phyloP scores from a whole-genome alignment of 768 basidiomycete species.

The Macrolepiota albuminosa region DNA sequence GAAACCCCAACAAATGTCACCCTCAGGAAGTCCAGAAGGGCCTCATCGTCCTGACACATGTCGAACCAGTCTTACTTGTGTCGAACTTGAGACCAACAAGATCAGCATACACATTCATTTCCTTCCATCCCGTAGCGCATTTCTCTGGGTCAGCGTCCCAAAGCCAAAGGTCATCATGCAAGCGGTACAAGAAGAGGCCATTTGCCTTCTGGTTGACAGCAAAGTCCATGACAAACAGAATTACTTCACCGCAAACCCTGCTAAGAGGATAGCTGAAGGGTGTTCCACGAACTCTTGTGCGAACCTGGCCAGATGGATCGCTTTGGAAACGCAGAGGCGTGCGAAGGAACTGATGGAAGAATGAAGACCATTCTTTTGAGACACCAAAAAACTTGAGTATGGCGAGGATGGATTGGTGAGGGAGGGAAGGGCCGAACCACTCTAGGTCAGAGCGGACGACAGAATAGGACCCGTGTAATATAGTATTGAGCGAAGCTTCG shows the following conservation, averaged over 20 bases:
- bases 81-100: slow-evolving; percentile 39
- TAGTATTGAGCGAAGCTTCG: slow-evolving; percentile 34
- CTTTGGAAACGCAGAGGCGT: slow-evolving; percentile 14
- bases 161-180: slow-evolving; percentile 45
- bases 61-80: slow-evolving; percentile 36
- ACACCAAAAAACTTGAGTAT: slow-evolving; percentile 35
- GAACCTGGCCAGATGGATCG: slow-evolving; percentile 15
- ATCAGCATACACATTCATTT: slow-evolving; percentile 36
- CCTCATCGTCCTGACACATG: slow-evolving; percentile 24
- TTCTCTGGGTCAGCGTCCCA: slow-evolving; percentile 29
- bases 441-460: slow-evolving; percentile 23
- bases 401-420: slow-evolving; percentile 35
- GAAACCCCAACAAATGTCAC: slow-evolving; percentile 20
- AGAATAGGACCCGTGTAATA: slow-evolving; percentile 29
- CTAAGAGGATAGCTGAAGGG: slow-evolving; percentile 39
- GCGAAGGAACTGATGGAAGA: slow-evolving; percentile 19
- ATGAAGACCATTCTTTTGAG: slow-evolving; percentile 28
- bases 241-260: slow-evolving; percentile 34
- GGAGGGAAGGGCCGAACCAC: slow-evolving; percentile 39
- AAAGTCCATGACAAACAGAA: slow-evolving; percentile 43
- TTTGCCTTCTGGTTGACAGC: slow-evolving; percentile 39
- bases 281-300: slow-evolving; percentile 34
- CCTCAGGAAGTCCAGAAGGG: slow-evolving; percentile 13
- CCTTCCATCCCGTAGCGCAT: slow-evolving; percentile 33
- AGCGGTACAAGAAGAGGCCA: slow-evolving; percentile 38